Evolutionary conservation across 768 basidiomycete species (phyloP).

Genomic region (Kwoniella dendrophila): DNA sequence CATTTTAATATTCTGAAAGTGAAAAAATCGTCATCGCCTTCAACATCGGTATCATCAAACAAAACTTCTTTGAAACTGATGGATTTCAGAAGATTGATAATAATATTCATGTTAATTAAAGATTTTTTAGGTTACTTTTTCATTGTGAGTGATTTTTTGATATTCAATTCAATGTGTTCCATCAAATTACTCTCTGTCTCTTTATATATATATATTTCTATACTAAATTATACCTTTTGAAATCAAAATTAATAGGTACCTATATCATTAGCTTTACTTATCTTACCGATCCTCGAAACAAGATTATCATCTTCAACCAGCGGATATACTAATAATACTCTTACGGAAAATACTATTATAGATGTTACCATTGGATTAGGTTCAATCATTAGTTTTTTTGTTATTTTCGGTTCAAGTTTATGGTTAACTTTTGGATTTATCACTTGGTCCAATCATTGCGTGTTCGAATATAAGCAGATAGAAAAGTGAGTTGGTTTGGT

Average conservation of each 20-base stretch:
- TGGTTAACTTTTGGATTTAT: slow-evolving; percentile 1
- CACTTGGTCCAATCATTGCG: background rate
- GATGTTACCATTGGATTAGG: slow-evolving; percentile 7
- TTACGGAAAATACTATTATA: slow-evolving; percentile 5
- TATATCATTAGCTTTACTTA: no score
- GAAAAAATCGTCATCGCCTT: no score
- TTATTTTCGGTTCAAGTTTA: background rate
- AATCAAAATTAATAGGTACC: no score
- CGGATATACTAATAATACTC: background rate
- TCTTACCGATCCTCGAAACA: no score
- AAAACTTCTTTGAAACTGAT: no score
- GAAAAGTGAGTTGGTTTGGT: slow-evolving; percentile 9
- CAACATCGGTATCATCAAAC: no score
- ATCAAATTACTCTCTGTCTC: background rate
- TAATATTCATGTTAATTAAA: slow-evolving; percentile 3
- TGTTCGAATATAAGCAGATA: background rate
- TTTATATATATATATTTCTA: background rate
- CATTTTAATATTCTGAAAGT: background rate
- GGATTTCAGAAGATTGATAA: background rate
- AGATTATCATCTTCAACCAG: no score
- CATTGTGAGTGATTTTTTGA: slow-evolving; percentile 2
- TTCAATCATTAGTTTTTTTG: slow-evolving; percentile 2
- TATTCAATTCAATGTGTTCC: background rate
- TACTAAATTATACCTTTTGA: background rate
- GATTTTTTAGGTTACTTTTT: slow-evolving; percentile 3